These are phyloP conservation scores for Leishmania martiniquensis DNA, from an alignment of 208 protist genomes.

Conservation along the genomic window DNA sequence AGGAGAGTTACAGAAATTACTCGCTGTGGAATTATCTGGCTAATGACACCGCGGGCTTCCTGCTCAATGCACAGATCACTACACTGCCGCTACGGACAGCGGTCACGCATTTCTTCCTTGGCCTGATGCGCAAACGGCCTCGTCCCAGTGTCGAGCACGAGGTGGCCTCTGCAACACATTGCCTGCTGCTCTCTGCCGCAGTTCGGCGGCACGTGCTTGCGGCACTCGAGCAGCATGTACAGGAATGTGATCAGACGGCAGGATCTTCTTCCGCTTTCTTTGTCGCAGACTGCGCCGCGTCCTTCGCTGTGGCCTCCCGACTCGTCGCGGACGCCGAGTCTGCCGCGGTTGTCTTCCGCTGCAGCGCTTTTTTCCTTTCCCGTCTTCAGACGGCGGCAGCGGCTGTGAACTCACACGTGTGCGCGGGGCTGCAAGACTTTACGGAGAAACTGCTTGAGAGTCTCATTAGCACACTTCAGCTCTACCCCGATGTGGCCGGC, in stretches of 20 bases:
- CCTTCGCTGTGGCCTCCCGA: conserved; percentile 36
- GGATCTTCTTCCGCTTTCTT: neutral
- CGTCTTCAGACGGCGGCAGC: conserved; percentile 17
- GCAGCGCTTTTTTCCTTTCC: conserved; percentile 34
- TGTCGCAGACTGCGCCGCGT: conserved; percentile 20
- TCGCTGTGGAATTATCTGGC: conserved; percentile 48
- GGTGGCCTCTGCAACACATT: conserved; percentile 29
- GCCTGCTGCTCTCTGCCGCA: conserved; percentile 42
- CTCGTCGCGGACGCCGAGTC: conserved; percentile 38
- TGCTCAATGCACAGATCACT: conserved; percentile 20
- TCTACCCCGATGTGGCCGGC: conserved; percentile 41
- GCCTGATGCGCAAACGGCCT: conserved; percentile 44
- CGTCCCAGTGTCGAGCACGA: conserved; percentile 35
- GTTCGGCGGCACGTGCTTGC: conserved; percentile 34
- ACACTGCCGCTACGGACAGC: conserved; percentile 20
- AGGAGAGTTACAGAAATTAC: conserved; percentile 32
- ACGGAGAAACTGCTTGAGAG: conserved; percentile 52
- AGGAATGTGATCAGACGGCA: neutral
- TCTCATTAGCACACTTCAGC: conserved; percentile 46
- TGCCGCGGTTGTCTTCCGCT: conserved; percentile 35
- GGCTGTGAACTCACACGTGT: neutral
- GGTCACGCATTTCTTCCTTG: conserved; percentile 25
- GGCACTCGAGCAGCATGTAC: conserved; percentile 17
- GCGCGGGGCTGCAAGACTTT: neutral
- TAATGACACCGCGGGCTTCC: conserved; percentile 16